Conservation (phyloP, 2,329 filamentous ascomycete species). For the Chaetomiaceae sp. region DNA sequence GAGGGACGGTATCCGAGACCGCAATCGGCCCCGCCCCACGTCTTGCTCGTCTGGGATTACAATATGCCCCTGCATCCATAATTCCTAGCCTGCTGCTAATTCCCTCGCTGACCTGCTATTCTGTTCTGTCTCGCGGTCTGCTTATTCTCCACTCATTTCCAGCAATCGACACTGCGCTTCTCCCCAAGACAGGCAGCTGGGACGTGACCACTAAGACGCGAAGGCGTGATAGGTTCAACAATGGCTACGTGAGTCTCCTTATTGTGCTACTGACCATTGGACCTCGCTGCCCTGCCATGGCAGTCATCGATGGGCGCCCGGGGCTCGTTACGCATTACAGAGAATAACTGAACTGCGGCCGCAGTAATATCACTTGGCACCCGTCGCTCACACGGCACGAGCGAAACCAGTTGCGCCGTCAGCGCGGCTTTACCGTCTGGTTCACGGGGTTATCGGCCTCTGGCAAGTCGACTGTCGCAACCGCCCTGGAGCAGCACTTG, state of each 20-base stretch:
- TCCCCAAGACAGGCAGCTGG: no score
- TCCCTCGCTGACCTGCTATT: neutral
- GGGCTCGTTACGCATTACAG: no score
- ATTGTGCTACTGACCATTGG: no score
- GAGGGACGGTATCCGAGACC: slow-evolving; percentile 1
- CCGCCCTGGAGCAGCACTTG: slow-evolving; percentile 93
- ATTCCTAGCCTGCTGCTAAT: neutral
- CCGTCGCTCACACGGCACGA: slow-evolving; percentile 72
- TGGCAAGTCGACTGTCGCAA: slow-evolving; percentile 95
- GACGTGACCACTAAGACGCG: no score
- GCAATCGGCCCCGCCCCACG: slow-evolving; percentile 6
- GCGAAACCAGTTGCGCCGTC: slow-evolving; percentile 69
- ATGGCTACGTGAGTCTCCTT: slow-evolving; percentile 19
- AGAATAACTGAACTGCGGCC: neutral
- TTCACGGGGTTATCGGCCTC: slow-evolving; percentile 94
- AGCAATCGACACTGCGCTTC: neutral
- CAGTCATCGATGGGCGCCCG: no score
- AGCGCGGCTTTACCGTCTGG: slow-evolving; percentile 94
- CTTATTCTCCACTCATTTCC: neutral
- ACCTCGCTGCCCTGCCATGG: neutral
- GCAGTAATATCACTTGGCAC: slow-evolving; percentile 88
- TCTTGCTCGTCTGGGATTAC: no score
- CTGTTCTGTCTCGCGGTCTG: neutral
- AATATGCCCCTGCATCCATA: neutral
- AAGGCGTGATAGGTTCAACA: neutral